Conservation (phyloP, 495 filamentous ascomycete genomes). For the Terfezia boudieri region DNA sequence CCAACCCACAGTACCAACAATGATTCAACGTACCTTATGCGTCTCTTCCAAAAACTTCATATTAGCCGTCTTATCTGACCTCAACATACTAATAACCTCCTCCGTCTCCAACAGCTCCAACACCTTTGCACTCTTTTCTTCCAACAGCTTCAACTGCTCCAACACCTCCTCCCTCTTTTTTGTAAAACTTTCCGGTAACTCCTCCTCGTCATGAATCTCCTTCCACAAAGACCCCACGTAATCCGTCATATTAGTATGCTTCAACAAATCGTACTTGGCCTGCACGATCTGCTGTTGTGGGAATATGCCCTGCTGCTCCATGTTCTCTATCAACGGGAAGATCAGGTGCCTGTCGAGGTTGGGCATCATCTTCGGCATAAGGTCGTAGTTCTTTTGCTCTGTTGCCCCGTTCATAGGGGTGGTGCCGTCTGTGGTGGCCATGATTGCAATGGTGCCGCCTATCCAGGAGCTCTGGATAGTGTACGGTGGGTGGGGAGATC, state of each 20-base stretch:
- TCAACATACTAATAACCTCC: slow-evolving; percentile 64
- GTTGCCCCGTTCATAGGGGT: slow-evolving; percentile 32
- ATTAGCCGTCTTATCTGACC: slow-evolving; percentile 92
- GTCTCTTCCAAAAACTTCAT: slow-evolving; percentile 88
- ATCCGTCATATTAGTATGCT: slow-evolving; percentile 94
- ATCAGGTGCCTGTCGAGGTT: slow-evolving; percentile 91
- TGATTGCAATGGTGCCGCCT: slow-evolving; percentile 23
- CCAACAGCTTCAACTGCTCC: slow-evolving; percentile 50
- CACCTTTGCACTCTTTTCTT: slow-evolving; percentile 69
- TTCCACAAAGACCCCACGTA: slow-evolving; percentile 77
- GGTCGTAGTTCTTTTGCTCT: slow-evolving; percentile 42
- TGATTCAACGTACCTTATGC: slow-evolving; percentile 38
- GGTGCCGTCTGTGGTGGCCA: slow-evolving; percentile 42
- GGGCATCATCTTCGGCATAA: slow-evolving; percentile 69
- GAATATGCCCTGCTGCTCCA: slow-evolving; percentile 33
- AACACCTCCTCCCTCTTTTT: slow-evolving; percentile 78
- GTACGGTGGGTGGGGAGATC: neutral
- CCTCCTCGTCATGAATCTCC: slow-evolving; percentile 57
- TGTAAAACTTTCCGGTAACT: slow-evolving; percentile 61
- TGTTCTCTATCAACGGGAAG: slow-evolving; percentile 80
- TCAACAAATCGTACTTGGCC: slow-evolving; percentile 76
- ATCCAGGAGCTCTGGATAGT: neutral
- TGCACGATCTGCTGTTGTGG: slow-evolving; percentile 45
- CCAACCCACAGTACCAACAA: neutral
- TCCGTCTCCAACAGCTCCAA: slow-evolving; percentile 61